Evolutionary conservation across 2,329 filamentous ascomycete genomes (phyloP), one percentile per base, ranked within the genome.

Genomic region (Dichotomopilus funicola): DNA sequence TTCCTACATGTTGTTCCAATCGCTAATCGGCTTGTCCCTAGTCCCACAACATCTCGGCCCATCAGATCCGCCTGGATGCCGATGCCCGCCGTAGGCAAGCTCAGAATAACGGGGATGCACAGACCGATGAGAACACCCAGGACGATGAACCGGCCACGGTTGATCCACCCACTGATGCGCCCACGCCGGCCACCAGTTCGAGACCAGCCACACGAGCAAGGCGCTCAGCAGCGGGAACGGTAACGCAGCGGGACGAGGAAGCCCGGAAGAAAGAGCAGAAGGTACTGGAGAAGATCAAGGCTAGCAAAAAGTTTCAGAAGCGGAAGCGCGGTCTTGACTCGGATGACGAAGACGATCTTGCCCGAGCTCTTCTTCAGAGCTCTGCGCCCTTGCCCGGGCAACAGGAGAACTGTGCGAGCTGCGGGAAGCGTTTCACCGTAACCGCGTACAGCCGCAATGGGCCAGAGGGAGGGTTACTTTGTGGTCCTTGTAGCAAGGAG

Each of bases 401-500:
- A 70, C 82, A 92, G 66, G 90, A 88, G 60, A 91, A 96, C 62
- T 97, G 92, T 67, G 90, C 88, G 59, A 73, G 85, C 3, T 97
- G 92, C 69, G 78, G 80, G 44, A 95, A 94, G 69, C 85, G 91
- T 40, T 97, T 97, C 67, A 96, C 90, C 0, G 91, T 97, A 45
- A 96, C 92, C 0, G 81, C 89, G 0, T 96, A 96, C 72, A 91
- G 87, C 59, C 87, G 90, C 61, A 81, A 85, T 34, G 90, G 88
- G 0, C 87, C 89, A 0, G 78, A 87, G n/a, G 91, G 91, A 4
- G 90, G 90, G 12, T 75, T 97, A n/a, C 76, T 96, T 1, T 97
- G 92, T 67, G 78, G 79, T 3, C 83, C 88, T 27, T 97, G 92
- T 66, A 87, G 89, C 27, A 91, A 87, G 64, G 82, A 89, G 59